Evolutionary conservation across 2,329 filamentous ascomycete genomes (phyloP).

Genomic region (Scolecobasidium constrictum): DNA sequence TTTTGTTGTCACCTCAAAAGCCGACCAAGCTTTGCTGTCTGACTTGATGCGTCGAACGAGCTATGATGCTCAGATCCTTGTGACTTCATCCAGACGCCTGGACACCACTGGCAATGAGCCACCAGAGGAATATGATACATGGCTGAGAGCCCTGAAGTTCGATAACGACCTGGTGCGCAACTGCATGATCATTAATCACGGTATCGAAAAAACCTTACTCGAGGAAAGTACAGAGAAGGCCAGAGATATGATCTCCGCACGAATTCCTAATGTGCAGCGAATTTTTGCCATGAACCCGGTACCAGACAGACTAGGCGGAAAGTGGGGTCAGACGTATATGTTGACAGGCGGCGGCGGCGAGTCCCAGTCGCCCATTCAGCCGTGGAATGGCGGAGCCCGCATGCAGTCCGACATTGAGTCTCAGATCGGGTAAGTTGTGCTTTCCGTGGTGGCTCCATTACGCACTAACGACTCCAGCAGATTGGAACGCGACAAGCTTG

Average conservation of each 20-base stretch:
- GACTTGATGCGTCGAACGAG: conserved; percentile 44
- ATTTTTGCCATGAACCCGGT: conserved; percentile 40
- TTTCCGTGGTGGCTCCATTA: background rate
- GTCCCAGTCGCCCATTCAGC: conserved; percentile 34
- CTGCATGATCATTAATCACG: conserved; percentile 70
- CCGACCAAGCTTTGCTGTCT: conserved; percentile 61
- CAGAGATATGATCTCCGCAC: conserved; percentile 51
- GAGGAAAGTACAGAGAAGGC: conserved; percentile 25
- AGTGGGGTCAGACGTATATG: conserved; percentile 51
- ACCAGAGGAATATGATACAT: conserved; percentile 59
- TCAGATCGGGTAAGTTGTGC: conserved; percentile 38
- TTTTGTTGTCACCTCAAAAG: conserved; percentile 71
- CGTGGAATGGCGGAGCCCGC: conserved; percentile 46
- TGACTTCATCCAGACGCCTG: conserved; percentile 46
- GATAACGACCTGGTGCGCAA: conserved; percentile 69
- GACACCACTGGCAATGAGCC: conserved; percentile 63
- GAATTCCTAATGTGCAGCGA: conserved; percentile 59
- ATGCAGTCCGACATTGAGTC: conserved; percentile 69
- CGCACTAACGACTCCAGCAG: conserved; percentile 11
- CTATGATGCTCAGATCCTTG: conserved; percentile 38
- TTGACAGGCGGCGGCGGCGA: conserved; percentile 29
- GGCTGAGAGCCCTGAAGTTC: conserved; percentile 68
- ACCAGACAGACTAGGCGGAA: background rate
- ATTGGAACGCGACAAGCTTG: conserved; percentile 35
- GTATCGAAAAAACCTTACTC: conserved; percentile 76